Percentiles rank a stretch among this genome's conserved stretches.
Evolutionary conservation across 768 basidiomycete species (phyloP).

Genomic region (Serendipita vermifera): DNA sequence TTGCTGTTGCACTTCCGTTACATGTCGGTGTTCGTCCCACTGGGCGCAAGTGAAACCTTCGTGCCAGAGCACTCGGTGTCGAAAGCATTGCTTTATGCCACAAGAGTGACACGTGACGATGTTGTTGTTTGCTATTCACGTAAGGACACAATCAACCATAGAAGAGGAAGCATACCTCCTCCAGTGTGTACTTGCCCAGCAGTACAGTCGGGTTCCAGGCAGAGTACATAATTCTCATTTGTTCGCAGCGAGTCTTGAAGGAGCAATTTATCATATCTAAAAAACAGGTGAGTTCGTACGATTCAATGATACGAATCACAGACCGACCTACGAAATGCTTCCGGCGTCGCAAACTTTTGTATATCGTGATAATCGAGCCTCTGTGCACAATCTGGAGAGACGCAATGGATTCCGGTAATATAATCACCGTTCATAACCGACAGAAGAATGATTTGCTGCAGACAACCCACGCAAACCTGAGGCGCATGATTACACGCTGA

Average conservation of each 20-base stretch:
- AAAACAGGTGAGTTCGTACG: neutral
- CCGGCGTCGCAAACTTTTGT: neutral
- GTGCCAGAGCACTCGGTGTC: neutral
- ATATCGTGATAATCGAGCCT: neutral
- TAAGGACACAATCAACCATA: neutral
- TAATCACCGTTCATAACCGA: neutral
- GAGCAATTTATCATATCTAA: neutral
- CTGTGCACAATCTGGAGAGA: neutral
- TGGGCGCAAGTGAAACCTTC: neutral
- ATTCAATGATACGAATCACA: neutral
- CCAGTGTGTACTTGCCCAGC: neutral
- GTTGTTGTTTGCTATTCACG: neutral
- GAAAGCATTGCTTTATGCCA: neutral
- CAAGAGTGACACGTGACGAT: slow-evolving; percentile 1
- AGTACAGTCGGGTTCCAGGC: neutral
- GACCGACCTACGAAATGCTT: neutral
- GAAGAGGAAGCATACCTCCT: neutral
- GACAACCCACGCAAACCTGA: slow-evolving; percentile 1
- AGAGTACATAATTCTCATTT: neutral
- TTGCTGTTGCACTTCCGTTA: neutral
- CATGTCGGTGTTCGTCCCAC: neutral
- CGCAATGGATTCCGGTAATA: neutral
- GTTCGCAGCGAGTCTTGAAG: neutral
- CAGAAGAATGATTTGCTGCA: neutral
- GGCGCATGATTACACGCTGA: neutral